Evolutionary conservation across 768 basidiomycete species (phyloP).

Genomic region (Gymnopilus junonius): DNA sequence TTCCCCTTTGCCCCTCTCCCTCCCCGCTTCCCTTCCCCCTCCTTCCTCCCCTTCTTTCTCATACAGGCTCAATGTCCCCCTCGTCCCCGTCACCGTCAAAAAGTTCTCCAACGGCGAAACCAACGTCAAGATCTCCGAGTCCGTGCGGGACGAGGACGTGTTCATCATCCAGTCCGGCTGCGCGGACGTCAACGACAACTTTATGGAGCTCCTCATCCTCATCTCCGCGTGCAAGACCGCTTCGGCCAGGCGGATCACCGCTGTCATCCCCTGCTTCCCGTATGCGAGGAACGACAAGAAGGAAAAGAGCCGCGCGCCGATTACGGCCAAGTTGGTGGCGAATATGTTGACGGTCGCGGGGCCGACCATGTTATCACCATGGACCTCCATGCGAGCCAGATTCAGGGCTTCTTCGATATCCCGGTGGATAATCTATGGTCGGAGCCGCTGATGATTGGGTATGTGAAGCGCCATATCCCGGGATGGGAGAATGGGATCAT

Average conservation of each 20-base stretch:
- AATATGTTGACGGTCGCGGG: slow-evolving; percentile 98
- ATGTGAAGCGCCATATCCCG: slow-evolving; percentile 85
- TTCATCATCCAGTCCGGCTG: slow-evolving; percentile 97
- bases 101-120: slow-evolving; percentile 96
- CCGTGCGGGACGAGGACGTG: slow-evolving; percentile 96
- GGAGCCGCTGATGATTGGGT: slow-evolving; percentile 93
- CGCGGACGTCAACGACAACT: slow-evolving; percentile 90
- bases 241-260: slow-evolving; percentile 93
- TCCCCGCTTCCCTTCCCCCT: slow-evolving; percentile 9
- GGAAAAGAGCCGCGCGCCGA: slow-evolving; percentile 93
- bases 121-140: slow-evolving; percentile 93
- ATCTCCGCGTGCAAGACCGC: slow-evolving; percentile 98
- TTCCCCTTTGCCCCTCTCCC: slow-evolving; percentile 13
- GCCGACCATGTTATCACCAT: slow-evolving; percentile 99
- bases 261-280: slow-evolving; percentile 97
- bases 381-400: slow-evolving; percentile 97
- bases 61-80: slow-evolving; percentile 83
- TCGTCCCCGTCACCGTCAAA: slow-evolving; percentile 84
- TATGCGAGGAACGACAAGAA: slow-evolving; percentile 99
- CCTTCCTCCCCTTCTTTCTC: slow-evolving; percentile 3
- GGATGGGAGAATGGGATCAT: slow-evolving; percentile 90
- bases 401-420: slow-evolving; percentile 98
- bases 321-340: slow-evolving; percentile 97
- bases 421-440: slow-evolving; percentile 98
- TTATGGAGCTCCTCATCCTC: slow-evolving; percentile 99